Evolutionary conservation across 2,329 filamentous ascomycete genomes (phyloP).

Genomic region (Tympanopsis confertula): DNA sequence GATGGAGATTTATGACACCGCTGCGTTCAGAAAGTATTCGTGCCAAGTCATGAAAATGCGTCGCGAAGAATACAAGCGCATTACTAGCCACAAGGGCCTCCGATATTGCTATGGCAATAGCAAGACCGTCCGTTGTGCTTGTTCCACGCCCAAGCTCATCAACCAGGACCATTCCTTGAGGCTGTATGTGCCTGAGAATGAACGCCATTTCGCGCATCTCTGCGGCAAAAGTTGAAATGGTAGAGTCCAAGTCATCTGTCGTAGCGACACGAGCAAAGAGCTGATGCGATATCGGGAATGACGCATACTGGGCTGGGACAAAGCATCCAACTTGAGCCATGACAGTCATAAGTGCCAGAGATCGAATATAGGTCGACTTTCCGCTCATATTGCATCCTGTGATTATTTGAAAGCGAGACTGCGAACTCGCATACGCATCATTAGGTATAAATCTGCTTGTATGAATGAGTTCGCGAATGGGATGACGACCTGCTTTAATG

Average conservation of each 20-base stretch:
- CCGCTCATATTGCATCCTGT: conserved; percentile 98
- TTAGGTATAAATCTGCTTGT: conserved; percentile 66
- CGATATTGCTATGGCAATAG: conserved; percentile 80
- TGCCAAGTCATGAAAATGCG: conserved; percentile 79
- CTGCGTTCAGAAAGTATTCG: conserved; percentile 61
- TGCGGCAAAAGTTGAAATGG: conserved; percentile 82
- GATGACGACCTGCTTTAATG: conserved; percentile 56
- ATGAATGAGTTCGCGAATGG: conserved; percentile 52
- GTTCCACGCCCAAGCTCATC: conserved; percentile 90
- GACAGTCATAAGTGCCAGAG: conserved; percentile 70
- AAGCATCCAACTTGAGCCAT: conserved; percentile 93
- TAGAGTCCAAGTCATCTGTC: conserved; percentile 79
- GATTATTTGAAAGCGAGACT: conserved; percentile 80
- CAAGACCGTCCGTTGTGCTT: conserved; percentile 74
- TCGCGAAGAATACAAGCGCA: conserved; percentile 82
- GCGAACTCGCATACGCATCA: conserved; percentile 72
- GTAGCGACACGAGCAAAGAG: conserved; percentile 81
- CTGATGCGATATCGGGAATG: conserved; percentile 68
- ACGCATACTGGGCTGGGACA: conserved; percentile 74
- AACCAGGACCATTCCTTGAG: conserved; percentile 64
- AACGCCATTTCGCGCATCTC: conserved; percentile 97
- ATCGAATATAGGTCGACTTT: conserved; percentile 89
- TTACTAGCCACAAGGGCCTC: conserved; percentile 74
- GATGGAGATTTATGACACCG: conserved; percentile 73
- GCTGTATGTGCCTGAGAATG: conserved; percentile 49